These are phyloP conservation scores for Colletotrichum tropicicola DNA, from an alignment of 2,329 filamentous ascomycete genomes.

Conservation along the genomic window DNA sequence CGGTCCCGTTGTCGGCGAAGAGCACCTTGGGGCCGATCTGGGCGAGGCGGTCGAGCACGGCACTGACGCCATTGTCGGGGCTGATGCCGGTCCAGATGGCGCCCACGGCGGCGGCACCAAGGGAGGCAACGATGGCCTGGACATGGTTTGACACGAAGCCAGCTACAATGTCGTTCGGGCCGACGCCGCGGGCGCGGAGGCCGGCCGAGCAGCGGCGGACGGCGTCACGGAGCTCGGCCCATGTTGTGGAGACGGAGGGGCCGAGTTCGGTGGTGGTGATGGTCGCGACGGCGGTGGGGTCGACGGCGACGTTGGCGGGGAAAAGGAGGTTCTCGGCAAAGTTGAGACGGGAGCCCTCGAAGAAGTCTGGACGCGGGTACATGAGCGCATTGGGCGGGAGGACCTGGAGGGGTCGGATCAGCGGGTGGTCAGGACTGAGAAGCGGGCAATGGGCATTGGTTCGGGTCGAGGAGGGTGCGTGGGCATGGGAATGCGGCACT, in stretches of 20 bases:
- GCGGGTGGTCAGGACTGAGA: not conserved
- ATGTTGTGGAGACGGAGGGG: constrained; percentile 68
- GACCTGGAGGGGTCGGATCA: constrained; percentile 59
- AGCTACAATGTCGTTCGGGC: constrained; percentile 64
- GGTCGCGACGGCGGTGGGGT: constrained; percentile 73
- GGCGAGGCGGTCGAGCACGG: constrained; percentile 84
- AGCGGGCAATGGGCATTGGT: not conserved
- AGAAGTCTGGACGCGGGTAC: constrained; percentile 90
- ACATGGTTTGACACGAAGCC: constrained; percentile 90
- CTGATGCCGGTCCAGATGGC: constrained; percentile 94
- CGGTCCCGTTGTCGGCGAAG: constrained; percentile 86
- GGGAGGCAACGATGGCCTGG: constrained; percentile 87
- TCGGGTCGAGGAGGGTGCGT: not conserved
- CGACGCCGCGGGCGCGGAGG: constrained; percentile 72
- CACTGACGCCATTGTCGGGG: constrained; percentile 90
- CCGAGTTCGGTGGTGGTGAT: constrained; percentile 82
- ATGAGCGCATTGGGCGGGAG: constrained; percentile 74
- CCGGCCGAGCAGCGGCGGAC: constrained; percentile 79
- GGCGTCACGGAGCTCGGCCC: constrained; percentile 81
- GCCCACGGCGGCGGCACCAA: constrained; percentile 83
- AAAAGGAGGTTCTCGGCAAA: constrained; percentile 96
- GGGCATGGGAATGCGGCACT: not conserved
- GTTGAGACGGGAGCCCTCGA: constrained; percentile 81
- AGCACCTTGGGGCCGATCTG: constrained; percentile 87
- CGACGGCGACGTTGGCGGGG: constrained; percentile 65